Conservation (phyloP, 495 filamentous ascomycete genomes). For the Neurospora sp. region DNA sequence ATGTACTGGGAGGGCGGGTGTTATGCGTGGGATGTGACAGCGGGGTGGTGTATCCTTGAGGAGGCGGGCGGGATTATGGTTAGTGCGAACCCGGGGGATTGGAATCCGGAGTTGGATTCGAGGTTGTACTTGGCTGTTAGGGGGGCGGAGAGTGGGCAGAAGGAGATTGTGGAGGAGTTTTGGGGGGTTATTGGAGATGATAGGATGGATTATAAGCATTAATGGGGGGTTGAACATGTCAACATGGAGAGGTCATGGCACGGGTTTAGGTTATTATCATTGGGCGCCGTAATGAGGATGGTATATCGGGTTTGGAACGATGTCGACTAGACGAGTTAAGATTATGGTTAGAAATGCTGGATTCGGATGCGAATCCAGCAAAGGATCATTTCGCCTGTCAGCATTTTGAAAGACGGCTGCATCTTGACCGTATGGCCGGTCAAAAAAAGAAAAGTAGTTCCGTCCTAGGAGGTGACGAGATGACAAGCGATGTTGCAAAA, state of each 20-base stretch:
- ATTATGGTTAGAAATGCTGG: background rate
- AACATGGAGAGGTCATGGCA: background rate
- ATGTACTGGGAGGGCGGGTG: conserved; percentile 90
- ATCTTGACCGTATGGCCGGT: background rate
- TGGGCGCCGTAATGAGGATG: background rate
- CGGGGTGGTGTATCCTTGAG: conserved; percentile 77
- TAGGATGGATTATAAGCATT: conserved; percentile 43
- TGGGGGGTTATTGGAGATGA: conserved; percentile 44
- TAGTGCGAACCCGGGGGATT: conserved; percentile 66
- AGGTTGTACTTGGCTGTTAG: conserved; percentile 73
- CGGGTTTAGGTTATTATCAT: background rate
- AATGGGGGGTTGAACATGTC: background rate
- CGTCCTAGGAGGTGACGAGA: too few relatives aligned
- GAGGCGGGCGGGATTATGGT: conserved; percentile 80
- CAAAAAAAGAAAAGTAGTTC: background rate
- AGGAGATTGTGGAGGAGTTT: conserved; percentile 71
- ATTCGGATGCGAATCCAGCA: background rate
- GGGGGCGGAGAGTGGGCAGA: conserved; percentile 55
- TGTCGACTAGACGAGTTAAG: background rate
- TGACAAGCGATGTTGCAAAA: background rate
- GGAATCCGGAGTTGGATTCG: conserved; percentile 65
- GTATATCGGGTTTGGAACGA: background rate
- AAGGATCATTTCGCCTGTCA: background rate
- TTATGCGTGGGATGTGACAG: conserved; percentile 92
- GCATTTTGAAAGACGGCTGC: background rate